A percentile compares a stretch with the other conserved stretches of the same genome.
These are phyloP conservation scores for Russula ochroleuca DNA, from an alignment of 768 basidiomycete genomes.

Conservation along the genomic window DNA sequence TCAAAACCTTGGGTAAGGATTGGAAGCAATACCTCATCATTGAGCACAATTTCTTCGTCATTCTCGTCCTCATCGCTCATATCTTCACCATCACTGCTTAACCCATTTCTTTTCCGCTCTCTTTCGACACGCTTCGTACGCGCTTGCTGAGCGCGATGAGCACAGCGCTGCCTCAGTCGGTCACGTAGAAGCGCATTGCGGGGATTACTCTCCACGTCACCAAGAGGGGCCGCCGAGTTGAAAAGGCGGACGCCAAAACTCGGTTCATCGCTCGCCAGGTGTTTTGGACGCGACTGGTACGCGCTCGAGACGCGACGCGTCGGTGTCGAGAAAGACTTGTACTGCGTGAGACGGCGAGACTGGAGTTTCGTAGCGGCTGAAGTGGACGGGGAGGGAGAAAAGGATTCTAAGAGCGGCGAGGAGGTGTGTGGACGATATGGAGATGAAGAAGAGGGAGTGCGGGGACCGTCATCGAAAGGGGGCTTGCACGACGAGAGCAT, in stretches of 20 bases:
- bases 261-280: not conserved
- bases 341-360: conserved; percentile 25
- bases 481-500: not conserved
- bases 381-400: conserved; percentile 19
- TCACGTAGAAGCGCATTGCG: conserved; percentile 29
- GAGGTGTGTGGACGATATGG: conserved; percentile 21
- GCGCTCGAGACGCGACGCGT: conserved; percentile 20
- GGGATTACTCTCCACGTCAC: conserved; percentile 19
- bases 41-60: conserved; percentile 22
- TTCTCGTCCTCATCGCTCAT: conserved; percentile 26
- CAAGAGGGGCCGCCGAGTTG: not conserved
- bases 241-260: not conserved
- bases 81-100: conserved; percentile 31
- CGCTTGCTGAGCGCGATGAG: conserved; percentile 27
- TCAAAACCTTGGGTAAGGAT: not conserved
- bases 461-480: conserved; percentile 1
- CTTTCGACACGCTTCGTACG: conserved; percentile 25
- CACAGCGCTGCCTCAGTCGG: conserved; percentile 29
- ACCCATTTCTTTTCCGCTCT: conserved; percentile 12
- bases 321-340: conserved; percentile 24
- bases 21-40: conserved; percentile 29
- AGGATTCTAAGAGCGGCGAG: conserved; percentile 21
- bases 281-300: conserved; percentile 15
- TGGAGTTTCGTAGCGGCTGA: conserved; percentile 18
- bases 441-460: conserved; percentile 22